Base-by-base conservation (phyloP, 1,284 basidiomycete species). In the Sutorius eximius region DNA sequence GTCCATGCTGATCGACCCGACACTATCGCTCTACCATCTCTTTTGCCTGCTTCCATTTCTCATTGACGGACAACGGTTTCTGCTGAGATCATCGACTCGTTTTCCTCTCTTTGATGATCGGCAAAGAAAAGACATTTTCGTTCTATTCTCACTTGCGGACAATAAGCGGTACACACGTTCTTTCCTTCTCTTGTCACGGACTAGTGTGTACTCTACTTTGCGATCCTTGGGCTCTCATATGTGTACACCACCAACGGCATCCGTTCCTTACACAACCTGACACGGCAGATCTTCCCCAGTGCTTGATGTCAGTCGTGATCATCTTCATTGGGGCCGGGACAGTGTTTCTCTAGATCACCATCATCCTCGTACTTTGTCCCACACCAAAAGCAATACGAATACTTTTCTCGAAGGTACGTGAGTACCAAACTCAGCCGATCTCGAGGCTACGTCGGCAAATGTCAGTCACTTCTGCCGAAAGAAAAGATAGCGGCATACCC, bases 361-460 rank as follows among this genome's bases (percentile, higher is more conserved):
- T 71, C 68, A 59, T 78, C 75, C 18, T 81, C 76, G 67, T 93
- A 94, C 62, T 83, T 79, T 7, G 85, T 81, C 10, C 92, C 91
- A 67, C 92, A 94, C 89, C 90, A 94, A 70, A 93, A 91, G 67
- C 92, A 94, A 69, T 93, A 93, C 16, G 75, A 69, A 67, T 89
- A 82, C 58, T 77, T 79, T 42, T 80, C 75, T 33, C 92, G 86
- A 38, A 94, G 77, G 69, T 94, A 92, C 9, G 80, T 72, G 30
- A 93, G 73, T 15, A 92, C 84, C 49, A 86, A 72, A 33, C 76
- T 73, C 41, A 94, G 76, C 43, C 89, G 81, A 68, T 89, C 83
- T 55, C 78, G 79, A 53, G 88, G 82, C 89, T 93, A 62, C 22
- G 47, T 44, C 29, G 22, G 48, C 33, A 37, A 55, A 53, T 27